Base-by-base conservation (phyloP, 495 filamentous ascomycete genomes). In the Trichoderma reesei region DNA sequence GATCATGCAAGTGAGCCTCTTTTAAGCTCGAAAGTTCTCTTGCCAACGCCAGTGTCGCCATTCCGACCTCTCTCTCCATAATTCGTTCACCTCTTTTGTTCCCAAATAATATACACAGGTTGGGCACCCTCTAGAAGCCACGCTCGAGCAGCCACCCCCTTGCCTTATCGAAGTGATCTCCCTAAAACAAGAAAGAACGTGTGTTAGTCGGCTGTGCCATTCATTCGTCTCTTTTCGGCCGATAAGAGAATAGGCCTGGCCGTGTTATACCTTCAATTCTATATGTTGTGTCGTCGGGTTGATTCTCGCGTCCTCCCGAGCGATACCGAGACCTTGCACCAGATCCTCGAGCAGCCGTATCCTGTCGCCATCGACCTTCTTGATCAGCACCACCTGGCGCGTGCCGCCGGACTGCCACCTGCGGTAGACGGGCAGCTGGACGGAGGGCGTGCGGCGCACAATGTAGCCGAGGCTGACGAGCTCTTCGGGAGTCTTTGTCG, bases 381-480 rank as follows among this genome's bases (percentile, higher is more conserved):
- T 86, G 61, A 98, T 78, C 67, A 81, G 73, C 5, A 94, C 96
- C 68, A 88, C 73, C 69, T 87, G 84, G 67, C 86, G 77, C 64
- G 89, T 95, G 2, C 92, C 91, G 33, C 90, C 91, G 20, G 85
- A 80, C 75, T 92, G 93, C 63, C 74, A 74, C 62, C 85, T 75
- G 4, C 86, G 76, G 73, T 98, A 98, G n/a, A 98, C 83, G 13
- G 91, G 86, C 2, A 91, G 75, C 67, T 92, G 84, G 62, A 88
- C 85, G 26, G 85, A 86, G 9, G 69, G 73, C 6, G 90, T 93
- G 59, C 89, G 88, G 61, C 78, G 76, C 63, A 98, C 80, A 66
- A 85, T 84, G 82, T 92, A 98, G 26, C 86, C 46, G 66, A 39
- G 54, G 66, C 46, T 39, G 18, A 33, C 36, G 31, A 59, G 44